Percentiles rank a stretch among this genome's conserved stretches.
Evolutionary conservation across 208 protist genomes (phyloP).

Genomic region (Cochliopodium minus): DNA sequence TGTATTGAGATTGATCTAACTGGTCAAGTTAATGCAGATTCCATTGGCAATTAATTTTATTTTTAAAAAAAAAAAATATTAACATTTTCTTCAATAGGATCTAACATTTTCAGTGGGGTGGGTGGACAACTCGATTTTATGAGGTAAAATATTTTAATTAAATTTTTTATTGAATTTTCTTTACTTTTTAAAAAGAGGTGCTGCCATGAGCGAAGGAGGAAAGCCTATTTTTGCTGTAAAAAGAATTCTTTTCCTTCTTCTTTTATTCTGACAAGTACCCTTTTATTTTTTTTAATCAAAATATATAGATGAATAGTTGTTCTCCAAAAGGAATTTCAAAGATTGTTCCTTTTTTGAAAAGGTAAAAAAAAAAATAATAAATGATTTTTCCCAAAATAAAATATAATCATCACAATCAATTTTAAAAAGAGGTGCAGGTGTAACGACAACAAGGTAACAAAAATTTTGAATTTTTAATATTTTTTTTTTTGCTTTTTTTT

Average conservation of each 20-base stretch:
- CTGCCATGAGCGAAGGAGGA: constrained; percentile 15
- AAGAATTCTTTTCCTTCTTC: too few species aligned
- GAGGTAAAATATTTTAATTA: neutral
- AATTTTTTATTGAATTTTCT: neutral
- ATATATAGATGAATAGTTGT: too few species aligned
- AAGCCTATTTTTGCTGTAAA: neutral
- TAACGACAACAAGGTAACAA: constrained; percentile 16
- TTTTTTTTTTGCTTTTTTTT: too few species aligned
- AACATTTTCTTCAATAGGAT: too few species aligned
- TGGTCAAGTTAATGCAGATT: constrained; percentile 30
- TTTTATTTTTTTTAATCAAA: too few species aligned
- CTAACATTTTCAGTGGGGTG: constrained; percentile 22
- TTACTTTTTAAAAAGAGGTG: constrained; percentile 15
- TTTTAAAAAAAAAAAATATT: too few species aligned
- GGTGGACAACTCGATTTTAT: constrained; percentile 33
- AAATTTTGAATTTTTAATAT: too few species aligned
- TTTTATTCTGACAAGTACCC: too few species aligned
- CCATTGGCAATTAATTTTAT: too few species aligned
- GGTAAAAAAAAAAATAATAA: too few species aligned
- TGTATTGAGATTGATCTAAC: constrained; percentile 32
- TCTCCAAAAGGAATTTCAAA: constrained; percentile 17
- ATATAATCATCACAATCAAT: too few species aligned
- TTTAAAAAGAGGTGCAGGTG: constrained; percentile 22
- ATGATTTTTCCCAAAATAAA: too few species aligned
- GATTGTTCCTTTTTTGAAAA: constrained; percentile 25